These are phyloP conservation scores for Yamadazyma takamatsuzukensis DNA, from an alignment of 805 yeast species.

Conservation along the genomic window DNA sequence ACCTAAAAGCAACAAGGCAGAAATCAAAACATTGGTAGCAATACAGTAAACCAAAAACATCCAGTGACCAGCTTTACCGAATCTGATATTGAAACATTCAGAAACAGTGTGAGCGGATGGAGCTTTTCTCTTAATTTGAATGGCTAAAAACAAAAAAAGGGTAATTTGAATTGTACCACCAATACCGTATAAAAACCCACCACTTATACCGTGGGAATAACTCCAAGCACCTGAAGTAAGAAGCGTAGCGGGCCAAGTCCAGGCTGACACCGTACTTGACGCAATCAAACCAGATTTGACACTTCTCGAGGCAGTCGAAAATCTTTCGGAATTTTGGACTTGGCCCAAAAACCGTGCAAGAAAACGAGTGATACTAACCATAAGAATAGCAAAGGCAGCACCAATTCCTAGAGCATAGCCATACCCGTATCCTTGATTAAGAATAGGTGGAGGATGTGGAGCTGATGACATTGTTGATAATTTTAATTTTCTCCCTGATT, in stretches of 20 bases:
- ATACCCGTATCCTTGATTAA: no score
- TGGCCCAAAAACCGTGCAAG: constrained; percentile 35
- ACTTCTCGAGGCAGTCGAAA: constrained; percentile 43
- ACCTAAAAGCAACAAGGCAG: constrained; percentile 19
- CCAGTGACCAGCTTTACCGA: constrained; percentile 25
- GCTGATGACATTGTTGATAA: no score
- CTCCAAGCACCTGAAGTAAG: constrained; percentile 33
- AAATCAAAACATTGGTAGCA: constrained; percentile 19
- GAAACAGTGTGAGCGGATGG: constrained; percentile 18
- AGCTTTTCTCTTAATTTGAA: constrained; percentile 16
- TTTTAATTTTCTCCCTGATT: no score
- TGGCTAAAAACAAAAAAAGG: constrained; percentile 17
- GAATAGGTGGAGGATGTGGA: no score
- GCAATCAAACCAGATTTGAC: constrained; percentile 42
- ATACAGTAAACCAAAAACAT: constrained; percentile 21
- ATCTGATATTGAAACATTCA: constrained; percentile 19
- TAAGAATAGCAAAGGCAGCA: constrained; percentile 39
- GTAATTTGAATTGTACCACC: constrained; percentile 22
- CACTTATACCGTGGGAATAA: constrained; percentile 40
- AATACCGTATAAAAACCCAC: constrained; percentile 33
- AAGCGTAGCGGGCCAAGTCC: constrained; percentile 42
- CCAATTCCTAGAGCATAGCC: constrained; percentile 45
- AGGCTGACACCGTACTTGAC: constrained; percentile 43
- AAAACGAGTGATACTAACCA: constrained; percentile 30
- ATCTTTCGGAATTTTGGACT: constrained; percentile 39